These are phyloP conservation scores for Excoecaria cochinchinensis DNA, from an alignment of 345 rosid genomes.

Conservation along the genomic window DNA sequence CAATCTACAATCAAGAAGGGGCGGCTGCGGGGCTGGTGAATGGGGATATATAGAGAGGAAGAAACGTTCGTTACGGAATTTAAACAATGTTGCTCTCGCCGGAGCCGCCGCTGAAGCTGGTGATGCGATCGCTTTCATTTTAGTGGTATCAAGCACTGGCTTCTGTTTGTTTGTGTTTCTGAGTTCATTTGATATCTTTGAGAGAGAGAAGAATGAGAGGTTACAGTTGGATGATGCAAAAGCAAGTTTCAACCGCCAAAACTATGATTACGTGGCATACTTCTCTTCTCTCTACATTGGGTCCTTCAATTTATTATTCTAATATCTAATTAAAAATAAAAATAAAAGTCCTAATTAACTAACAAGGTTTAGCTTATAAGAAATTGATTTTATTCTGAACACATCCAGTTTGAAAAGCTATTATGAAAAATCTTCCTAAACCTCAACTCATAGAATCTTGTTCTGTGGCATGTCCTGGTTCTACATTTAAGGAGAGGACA, in stretches of 20 bases:
- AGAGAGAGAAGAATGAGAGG: slow-evolving; percentile 32
- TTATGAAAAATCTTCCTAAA: too few relatives aligned
- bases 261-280: slow-evolving; percentile 31
- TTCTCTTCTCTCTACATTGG: slow-evolving; percentile 2
- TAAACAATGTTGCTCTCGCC: slow-evolving; percentile 27
- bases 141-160: not conserved
- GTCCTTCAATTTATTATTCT: not conserved
- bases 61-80: slow-evolving; percentile 25
- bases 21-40: slow-evolving; percentile 16
- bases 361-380: too few relatives aligned
- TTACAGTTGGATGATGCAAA: slow-evolving; percentile 9
- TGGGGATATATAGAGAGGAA: slow-evolving; percentile 35
- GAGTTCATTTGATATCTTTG: not conserved
- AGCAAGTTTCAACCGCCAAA: slow-evolving; percentile 46
- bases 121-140: slow-evolving; percentile 32
- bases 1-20: slow-evolving; percentile 16
- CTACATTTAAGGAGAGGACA: too few relatives aligned
- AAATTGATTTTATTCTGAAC: too few relatives aligned
- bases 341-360: too few relatives aligned
- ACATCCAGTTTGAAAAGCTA: too few relatives aligned
- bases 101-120: slow-evolving; percentile 18
- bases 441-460: too few relatives aligned
- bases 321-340: too few relatives aligned
- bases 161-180: not conserved
- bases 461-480: too few relatives aligned